A percentile compares a stretch with the other conserved stretches of the same genome.
Evolutionary conservation across 2,329 filamentous ascomycete species (phyloP).

Genomic region (Colletotrichum theobromicola): DNA sequence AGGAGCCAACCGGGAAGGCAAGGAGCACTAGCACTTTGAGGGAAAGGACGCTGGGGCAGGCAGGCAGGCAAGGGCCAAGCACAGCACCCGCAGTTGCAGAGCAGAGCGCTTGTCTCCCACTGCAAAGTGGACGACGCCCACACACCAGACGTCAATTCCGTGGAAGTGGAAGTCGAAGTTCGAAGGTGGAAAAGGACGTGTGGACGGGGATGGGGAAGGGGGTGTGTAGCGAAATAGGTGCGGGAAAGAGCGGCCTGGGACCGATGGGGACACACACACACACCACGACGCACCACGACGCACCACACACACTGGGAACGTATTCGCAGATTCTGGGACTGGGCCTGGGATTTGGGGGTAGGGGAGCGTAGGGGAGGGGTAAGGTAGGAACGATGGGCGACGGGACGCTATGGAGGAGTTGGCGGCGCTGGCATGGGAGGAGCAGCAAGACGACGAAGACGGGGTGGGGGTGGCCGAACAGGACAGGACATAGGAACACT

Average conservation of each 20-base stretch:
- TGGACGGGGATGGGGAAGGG: not conserved
- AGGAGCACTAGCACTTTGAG: not conserved
- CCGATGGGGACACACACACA: constrained; percentile 21
- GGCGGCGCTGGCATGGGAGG: not conserved
- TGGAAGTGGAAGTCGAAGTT: not conserved
- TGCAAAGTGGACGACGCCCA: not conserved
- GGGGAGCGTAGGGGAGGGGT: not conserved
- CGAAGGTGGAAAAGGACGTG: not conserved
- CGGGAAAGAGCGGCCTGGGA: constrained; percentile 28
- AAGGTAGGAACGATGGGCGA: not conserved
- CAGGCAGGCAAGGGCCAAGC: not conserved
- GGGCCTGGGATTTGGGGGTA: not conserved
- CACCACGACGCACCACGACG: not conserved
- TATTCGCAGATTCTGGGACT: not conserved
- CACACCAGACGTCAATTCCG: not conserved
- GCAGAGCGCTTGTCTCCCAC: not conserved
- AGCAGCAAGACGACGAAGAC: not conserved
- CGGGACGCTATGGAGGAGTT: constrained; percentile 1
- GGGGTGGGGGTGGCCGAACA: constrained; percentile 11
- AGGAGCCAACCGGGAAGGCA: constrained; percentile 3
- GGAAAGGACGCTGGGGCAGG: not conserved
- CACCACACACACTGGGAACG: not conserved
- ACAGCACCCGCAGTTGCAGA: not conserved
- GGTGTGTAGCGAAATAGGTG: not conserved
- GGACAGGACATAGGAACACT: not conserved